Conservation (phyloP, 345 rosid genomes). For the Acer yangbiense region DNA sequence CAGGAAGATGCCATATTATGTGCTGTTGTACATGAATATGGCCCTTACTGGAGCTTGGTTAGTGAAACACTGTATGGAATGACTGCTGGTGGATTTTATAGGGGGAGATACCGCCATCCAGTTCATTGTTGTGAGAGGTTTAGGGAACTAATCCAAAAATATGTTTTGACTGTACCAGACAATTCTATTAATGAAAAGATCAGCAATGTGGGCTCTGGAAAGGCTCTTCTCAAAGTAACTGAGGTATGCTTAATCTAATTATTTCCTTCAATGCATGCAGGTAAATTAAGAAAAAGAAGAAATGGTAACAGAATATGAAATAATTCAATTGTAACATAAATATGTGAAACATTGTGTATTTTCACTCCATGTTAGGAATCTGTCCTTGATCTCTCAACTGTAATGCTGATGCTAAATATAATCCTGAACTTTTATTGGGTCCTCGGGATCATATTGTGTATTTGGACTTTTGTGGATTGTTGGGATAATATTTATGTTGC, state of each 20-base stretch:
- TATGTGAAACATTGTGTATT: no score
- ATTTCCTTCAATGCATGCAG: neutral
- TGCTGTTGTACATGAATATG: constrained; percentile 99
- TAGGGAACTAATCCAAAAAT: constrained; percentile 80
- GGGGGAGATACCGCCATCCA: constrained; percentile 95
- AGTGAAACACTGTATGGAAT: constrained; percentile 80
- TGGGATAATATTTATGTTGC: neutral
- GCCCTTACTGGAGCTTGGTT: constrained; percentile 85
- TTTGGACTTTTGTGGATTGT: neutral
- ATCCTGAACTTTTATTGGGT: neutral
- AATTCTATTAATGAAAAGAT: constrained; percentile 63
- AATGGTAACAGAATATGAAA: neutral
- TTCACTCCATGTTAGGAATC: neutral
- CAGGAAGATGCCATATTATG: constrained; percentile 98
- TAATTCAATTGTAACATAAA: constrained; percentile 6
- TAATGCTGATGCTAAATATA: neutral
- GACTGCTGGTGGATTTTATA: constrained; percentile 91
- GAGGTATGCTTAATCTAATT: constrained; percentile 62
- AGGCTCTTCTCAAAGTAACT: constrained; percentile 91
- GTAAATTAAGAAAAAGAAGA: neutral
- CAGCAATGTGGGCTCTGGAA: constrained; percentile 68
- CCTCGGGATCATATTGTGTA: neutral
- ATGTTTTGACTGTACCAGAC: constrained; percentile 71
- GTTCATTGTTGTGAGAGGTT: constrained; percentile 94
- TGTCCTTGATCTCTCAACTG: neutral